phyloP scores from a whole-genome alignment of 2,329 filamentous ascomycete genomes.

The Hymenotorrendiella dingleyae region DNA sequence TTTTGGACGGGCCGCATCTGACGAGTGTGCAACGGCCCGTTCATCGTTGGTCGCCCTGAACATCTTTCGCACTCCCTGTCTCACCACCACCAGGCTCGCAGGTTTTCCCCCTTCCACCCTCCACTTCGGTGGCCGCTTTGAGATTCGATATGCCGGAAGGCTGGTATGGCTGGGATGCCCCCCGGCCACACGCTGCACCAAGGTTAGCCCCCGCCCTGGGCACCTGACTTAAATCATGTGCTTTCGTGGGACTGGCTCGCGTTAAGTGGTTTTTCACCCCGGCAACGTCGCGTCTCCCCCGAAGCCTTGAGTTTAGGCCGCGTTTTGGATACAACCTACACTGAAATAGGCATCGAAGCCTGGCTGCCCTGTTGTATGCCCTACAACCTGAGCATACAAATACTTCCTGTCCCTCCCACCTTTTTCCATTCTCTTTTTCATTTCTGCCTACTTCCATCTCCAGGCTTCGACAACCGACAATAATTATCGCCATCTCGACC shows the following conservation, averaged over 20 bases:
- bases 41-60: too few relatives aligned
- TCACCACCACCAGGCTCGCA: too few relatives aligned
- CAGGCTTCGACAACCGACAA: slow-evolving; percentile 1
- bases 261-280: slow-evolving; percentile 10
- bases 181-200: neutral
- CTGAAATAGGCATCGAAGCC: slow-evolving; percentile 9
- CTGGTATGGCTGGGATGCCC: slow-evolving; percentile 4
- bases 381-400: slow-evolving; percentile 13
- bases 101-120: slow-evolving; percentile 1
- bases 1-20: too few relatives aligned
- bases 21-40: too few relatives aligned
- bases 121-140: slow-evolving; percentile 9
- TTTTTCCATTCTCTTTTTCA: neutral
- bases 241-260: slow-evolving; percentile 7
- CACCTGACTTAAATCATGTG: slow-evolving; percentile 19
- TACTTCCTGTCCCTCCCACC: slow-evolving; percentile 6
- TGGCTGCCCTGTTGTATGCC: slow-evolving; percentile 3
- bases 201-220: slow-evolving; percentile 1
- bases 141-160: slow-evolving; percentile 4
- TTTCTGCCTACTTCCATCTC: slow-evolving; percentile 8
- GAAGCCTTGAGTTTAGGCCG: slow-evolving; percentile 8
- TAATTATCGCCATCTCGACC: slow-evolving; percentile 3
- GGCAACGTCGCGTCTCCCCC: slow-evolving; percentile 14
- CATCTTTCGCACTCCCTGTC: neutral
- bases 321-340: slow-evolving; percentile 6